Evolutionary conservation across 192 early-diverging fungal genomes (phyloP).

Genomic region (Phycomyces blakesleeanus): DNA sequence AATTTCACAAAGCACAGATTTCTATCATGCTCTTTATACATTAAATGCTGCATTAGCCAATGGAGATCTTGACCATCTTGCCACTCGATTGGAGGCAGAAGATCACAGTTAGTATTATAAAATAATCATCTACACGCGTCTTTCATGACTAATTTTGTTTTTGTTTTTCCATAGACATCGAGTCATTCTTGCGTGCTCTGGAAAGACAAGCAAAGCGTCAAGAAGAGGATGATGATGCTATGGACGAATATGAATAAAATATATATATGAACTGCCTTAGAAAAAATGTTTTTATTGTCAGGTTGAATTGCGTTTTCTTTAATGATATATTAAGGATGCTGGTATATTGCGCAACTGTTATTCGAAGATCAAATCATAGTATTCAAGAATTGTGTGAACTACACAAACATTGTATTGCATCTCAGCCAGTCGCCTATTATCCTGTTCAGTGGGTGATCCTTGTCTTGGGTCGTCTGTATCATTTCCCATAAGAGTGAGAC

Average conservation of each 20-base stretch:
- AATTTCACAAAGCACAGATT: constrained; percentile 1
- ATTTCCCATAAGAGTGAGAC: constrained; percentile 70
- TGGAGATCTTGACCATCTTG: background rate
- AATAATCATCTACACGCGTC: background rate
- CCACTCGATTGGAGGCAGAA: background rate
- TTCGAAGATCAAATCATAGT: constrained; percentile 67
- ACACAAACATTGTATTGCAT: constrained; percentile 56
- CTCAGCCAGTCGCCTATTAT: constrained; percentile 37
- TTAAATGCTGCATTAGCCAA: background rate
- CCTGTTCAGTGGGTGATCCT: background rate
- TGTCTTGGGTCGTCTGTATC: constrained; percentile 19
- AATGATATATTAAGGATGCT: no score
- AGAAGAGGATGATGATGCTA: background rate
- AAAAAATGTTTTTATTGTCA: background rate
- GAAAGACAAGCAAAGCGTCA: background rate
- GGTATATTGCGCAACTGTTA: background rate
- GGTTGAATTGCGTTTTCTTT: background rate
- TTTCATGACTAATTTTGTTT: background rate
- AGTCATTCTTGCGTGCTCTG: background rate
- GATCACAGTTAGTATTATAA: background rate
- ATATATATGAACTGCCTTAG: background rate
- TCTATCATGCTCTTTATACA: background rate
- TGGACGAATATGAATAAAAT: background rate
- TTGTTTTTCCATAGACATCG: background rate
- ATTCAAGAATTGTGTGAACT: constrained; percentile 57